phyloP scores from a whole-genome alignment of 108 stramenopile genomes.

The Pseudonitzschia multiseries region DNA sequence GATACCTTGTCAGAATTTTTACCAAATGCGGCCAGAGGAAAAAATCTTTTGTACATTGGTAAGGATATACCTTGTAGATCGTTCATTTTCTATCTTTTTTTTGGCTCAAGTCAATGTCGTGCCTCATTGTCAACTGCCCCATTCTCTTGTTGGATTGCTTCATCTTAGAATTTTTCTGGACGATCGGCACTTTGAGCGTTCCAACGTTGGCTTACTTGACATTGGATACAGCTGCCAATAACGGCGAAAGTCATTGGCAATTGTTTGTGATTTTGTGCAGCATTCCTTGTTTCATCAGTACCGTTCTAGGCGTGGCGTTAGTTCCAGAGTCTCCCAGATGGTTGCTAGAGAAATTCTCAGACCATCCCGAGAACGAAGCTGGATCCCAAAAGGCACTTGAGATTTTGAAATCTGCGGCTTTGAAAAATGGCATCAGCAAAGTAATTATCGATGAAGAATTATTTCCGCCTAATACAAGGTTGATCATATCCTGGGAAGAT shows the following conservation, averaged over 20 bases:
- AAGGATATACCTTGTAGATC: neutral
- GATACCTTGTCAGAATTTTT: slow-evolving; percentile 81
- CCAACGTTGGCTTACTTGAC: slow-evolving; percentile 55
- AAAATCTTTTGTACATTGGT: slow-evolving; percentile 32
- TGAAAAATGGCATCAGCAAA: slow-evolving; percentile 31
- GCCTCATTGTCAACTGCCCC: slow-evolving; percentile 37
- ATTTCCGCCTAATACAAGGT: slow-evolving; percentile 22
- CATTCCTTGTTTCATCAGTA: slow-evolving; percentile 48
- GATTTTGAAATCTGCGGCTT: slow-evolving; percentile 33
- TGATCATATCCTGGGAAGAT: slow-evolving; percentile 25
- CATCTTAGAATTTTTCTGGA: slow-evolving; percentile 59
- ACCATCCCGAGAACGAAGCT: slow-evolving; percentile 17
- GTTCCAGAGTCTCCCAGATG: slow-evolving; percentile 80
- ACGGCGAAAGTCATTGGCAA: slow-evolving; percentile 40
- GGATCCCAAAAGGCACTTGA: slow-evolving; percentile 37
- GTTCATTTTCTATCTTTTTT: neutral
- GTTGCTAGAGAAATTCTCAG: slow-evolving; percentile 36
- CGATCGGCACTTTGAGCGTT: slow-evolving; percentile 49
- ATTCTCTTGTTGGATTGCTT: neutral
- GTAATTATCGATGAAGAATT: slow-evolving; percentile 10
- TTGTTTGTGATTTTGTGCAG: slow-evolving; percentile 51
- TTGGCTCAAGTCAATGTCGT: slow-evolving; percentile 22
- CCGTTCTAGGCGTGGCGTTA: slow-evolving; percentile 36
- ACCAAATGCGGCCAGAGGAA: slow-evolving; percentile 47
- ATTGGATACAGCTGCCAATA: slow-evolving; percentile 9